Evolutionary conservation across 352 stramenopile species (phyloP).

Genomic region (Globisporangium abappressorium): DNA sequence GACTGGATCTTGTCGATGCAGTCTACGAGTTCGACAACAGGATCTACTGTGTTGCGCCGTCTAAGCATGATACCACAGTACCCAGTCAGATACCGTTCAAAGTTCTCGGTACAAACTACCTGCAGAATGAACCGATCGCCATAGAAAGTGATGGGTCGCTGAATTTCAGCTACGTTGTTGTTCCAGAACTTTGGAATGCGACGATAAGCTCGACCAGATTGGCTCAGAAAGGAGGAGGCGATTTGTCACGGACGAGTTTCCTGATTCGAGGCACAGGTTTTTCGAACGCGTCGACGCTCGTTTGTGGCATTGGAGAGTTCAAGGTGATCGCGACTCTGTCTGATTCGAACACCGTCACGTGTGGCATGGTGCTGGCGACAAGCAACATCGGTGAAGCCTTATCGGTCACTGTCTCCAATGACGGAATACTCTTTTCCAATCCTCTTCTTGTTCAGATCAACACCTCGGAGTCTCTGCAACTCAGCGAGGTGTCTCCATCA

Average conservation of each 20-base stretch:
- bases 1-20: constrained; percentile 15
- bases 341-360: constrained; percentile 16
- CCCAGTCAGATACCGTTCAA: background rate
- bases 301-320: constrained; percentile 15
- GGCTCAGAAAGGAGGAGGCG: background rate
- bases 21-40: constrained; percentile 27
- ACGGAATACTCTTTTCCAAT: constrained; percentile 28
- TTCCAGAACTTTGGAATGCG: constrained; percentile 23
- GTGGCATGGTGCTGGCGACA: constrained; percentile 8
- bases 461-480: background rate
- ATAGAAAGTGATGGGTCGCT: constrained; percentile 10
- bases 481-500: constrained; percentile 24
- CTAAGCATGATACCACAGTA: background rate
- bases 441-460: constrained; percentile 9
- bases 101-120: background rate
- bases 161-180: constrained; percentile 24
- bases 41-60: constrained; percentile 27
- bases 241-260: background rate
- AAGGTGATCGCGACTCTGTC: constrained; percentile 10
- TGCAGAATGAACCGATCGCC: background rate
- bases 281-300: background rate
- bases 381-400: constrained; percentile 11
- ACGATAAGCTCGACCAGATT: constrained; percentile 4
- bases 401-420: constrained; percentile 33
- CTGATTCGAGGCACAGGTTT: constrained; percentile 5